Percentiles rank a stretch among this genome's conserved stretches.
Conservation (phyloP, 2,329 filamentous ascomycete genomes). For the Podosphaera leucotricha region DNA sequence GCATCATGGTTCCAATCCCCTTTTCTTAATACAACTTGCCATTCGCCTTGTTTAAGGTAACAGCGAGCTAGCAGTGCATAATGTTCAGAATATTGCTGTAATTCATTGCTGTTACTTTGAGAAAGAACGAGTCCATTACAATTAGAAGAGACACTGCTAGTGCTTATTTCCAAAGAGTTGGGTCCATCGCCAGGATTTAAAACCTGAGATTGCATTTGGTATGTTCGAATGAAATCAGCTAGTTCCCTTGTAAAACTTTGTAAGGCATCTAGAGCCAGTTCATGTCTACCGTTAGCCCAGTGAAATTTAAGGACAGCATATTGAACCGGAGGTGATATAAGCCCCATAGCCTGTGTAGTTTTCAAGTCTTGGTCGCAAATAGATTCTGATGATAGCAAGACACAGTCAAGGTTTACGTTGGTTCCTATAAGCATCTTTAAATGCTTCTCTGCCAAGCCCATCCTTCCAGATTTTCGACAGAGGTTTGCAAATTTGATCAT, state of each 20-base stretch:
- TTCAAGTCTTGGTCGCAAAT: conserved; percentile 14
- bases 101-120: conserved; percentile 2
- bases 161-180: conserved; percentile 10
- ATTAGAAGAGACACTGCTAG: not conserved
- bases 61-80: conserved; percentile 71
- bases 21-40: conserved; percentile 67
- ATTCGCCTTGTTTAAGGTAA: conserved; percentile 88
- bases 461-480: conserved; percentile 85
- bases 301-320: conserved; percentile 97
- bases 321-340: conserved; percentile 49
- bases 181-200: conserved; percentile 15
- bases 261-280: conserved; percentile 32
- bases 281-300: conserved; percentile 63
- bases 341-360: conserved; percentile 3
- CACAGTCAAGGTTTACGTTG: conserved; percentile 34
- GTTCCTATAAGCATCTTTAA: conserved; percentile 70
- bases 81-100: conserved; percentile 31
- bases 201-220: conserved; percentile 11
- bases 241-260: conserved; percentile 37
- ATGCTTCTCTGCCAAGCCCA: conserved; percentile 87
- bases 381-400: conserved; percentile 24
- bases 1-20: conserved; percentile 75
- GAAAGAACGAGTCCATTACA: not conserved
- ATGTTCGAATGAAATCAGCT: conserved; percentile 17
- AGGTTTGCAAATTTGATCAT: conserved; percentile 99